A percentile compares a stretch with the other conserved stretches of the same genome.
phyloP scores from a whole-genome alignment of 306 rosid species.

The Comarum palustre region DNA sequence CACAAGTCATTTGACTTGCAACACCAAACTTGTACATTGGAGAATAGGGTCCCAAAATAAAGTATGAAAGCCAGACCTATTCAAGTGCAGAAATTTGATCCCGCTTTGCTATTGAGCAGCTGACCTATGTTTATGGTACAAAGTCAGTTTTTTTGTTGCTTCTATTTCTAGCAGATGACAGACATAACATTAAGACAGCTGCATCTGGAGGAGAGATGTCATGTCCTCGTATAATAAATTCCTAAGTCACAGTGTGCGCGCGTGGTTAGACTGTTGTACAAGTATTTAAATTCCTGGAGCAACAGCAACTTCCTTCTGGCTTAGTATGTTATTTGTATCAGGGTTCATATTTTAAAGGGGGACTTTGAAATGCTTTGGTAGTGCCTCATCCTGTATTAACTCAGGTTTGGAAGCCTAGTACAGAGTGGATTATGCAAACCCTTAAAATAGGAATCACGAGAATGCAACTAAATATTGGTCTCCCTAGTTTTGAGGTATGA shows the following conservation, averaged over 20 bases:
- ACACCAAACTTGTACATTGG: background rate
- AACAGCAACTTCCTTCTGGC: background rate
- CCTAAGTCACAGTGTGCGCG: background rate
- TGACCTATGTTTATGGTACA: background rate
- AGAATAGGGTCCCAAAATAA: conserved; percentile 3
- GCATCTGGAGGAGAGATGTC: background rate
- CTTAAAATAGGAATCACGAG: background rate
- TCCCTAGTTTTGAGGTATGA: background rate
- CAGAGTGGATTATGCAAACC: background rate
- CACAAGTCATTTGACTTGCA: background rate
- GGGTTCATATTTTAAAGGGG: background rate
- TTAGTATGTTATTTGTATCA: background rate
- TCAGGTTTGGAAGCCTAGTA: background rate
- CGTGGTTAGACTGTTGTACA: background rate
- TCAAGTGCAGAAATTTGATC: background rate
- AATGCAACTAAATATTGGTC: background rate
- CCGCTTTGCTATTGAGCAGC: background rate
- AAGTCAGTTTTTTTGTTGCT: background rate
- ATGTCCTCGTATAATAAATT: background rate
- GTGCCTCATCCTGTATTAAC: background rate
- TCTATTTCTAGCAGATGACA: background rate
- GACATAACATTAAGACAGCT: background rate
- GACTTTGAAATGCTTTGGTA: background rate
- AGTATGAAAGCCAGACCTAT: background rate
- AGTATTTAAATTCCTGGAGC: background rate